Base-by-base conservation (phyloP, 805 yeast species). In the Brettanomyces anomalus region DNA sequence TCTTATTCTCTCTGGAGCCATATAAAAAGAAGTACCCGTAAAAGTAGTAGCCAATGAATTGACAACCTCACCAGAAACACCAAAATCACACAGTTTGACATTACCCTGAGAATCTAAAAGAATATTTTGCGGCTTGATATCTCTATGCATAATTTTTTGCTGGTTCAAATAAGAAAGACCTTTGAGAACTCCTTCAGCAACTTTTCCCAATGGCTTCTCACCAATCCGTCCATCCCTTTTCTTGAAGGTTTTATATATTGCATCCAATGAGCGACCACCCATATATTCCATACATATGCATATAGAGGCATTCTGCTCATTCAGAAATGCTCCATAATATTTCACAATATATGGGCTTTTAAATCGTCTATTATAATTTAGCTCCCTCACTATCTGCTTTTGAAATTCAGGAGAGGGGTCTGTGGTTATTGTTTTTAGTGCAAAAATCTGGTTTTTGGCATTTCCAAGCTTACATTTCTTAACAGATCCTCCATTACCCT, bases 1-100 rank as follows among this genome's bases (percentile, higher is more conserved):
- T 66, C 85, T 85, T 41, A 93, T 90, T 53, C 98, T 73, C 62
- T 93, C 98, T 0, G 98, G 98, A 0, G 98, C 97, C 98, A 93
- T 93, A 62, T 93, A 93, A 59, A 86, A 90, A 10, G 95, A 89
- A 0, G 98, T 93, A 2, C 98, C 98, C 0, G 96, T 93, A 57
- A 89, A 93, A 0, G 98, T 93, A 1, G 96, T 86, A 1, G 97
- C 97, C 38, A 93, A 68, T 0, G 96, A 87, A 61, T 93, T 84
- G 28, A 90, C 96, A 16, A 93, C 96, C 56, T 87, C 96, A 10
- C 98, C 98, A 57, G 95, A 82, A 21, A 93, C 98, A 17, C 98
- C 98, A 66, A 93, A 93, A 65, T 93, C 98, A 65, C 97, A 90
- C 41, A 93, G 67, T 60, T 93, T 93, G 41, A 90, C 89, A 55